Conservation (phyloP, 441 rosid species). For the Sinapis alba region DNA sequence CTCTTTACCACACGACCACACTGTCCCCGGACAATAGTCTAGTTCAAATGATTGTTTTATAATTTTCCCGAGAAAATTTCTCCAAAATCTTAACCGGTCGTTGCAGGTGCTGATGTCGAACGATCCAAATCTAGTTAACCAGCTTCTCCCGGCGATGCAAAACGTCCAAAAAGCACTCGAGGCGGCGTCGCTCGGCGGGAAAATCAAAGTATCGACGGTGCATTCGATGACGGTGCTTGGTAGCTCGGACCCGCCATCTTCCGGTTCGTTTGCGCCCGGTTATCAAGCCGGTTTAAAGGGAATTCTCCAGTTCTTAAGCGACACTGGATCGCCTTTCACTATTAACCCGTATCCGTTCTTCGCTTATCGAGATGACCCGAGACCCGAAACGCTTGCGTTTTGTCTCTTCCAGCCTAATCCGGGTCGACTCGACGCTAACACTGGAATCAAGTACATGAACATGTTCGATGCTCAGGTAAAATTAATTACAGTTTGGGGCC, state of each 20-base stretch:
- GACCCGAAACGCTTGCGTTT: slow-evolving; percentile 81
- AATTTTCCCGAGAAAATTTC: too few relatives aligned
- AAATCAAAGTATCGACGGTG: slow-evolving; percentile 83
- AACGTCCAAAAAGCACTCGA: slow-evolving; percentile 73
- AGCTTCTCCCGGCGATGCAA: slow-evolving; percentile 86
- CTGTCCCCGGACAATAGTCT: too few relatives aligned
- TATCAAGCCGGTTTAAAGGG: slow-evolving; percentile 64
- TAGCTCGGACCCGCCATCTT: slow-evolving; percentile 82
- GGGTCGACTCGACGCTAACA: slow-evolving; percentile 79
- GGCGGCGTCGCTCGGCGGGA: slow-evolving; percentile 68
- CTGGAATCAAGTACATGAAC: slow-evolving; percentile 86
- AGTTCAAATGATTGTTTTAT: too few relatives aligned
- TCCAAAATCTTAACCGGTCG: neutral
- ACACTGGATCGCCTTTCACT: slow-evolving; percentile 77
- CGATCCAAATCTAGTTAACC: slow-evolving; percentile 70
- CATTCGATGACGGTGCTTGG: slow-evolving; percentile 81
- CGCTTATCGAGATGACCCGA: slow-evolving; percentile 84
- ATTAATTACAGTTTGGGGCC: neutral
- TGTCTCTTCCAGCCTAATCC: slow-evolving; percentile 92
- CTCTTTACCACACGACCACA: too few relatives aligned
- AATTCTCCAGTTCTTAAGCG: slow-evolving; percentile 70
- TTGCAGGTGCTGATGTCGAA: slow-evolving; percentile 41
- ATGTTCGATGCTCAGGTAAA: slow-evolving; percentile 98
- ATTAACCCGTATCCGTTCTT: slow-evolving; percentile 90
- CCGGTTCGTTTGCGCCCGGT: slow-evolving; percentile 67